These are phyloP conservation scores for Trametes villosa DNA, from an alignment of 768 basidiomycete genomes.

Conservation along the genomic window DNA sequence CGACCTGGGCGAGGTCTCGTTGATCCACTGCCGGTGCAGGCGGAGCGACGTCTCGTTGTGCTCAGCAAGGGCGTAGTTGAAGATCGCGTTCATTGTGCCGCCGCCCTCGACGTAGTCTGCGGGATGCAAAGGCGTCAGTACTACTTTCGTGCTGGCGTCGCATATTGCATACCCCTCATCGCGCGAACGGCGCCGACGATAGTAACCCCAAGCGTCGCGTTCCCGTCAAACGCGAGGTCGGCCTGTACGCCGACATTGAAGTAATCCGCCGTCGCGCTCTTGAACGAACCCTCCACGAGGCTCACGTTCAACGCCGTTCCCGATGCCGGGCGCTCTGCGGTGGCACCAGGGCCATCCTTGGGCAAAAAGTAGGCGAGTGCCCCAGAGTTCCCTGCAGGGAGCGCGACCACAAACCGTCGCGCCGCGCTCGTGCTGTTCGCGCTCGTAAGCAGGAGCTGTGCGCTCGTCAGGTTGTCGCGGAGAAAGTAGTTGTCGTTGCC, in stretches of 20 bases:
- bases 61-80: slow-evolving; percentile 47
- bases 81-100: slow-evolving; percentile 47
- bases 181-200: slow-evolving; percentile 49
- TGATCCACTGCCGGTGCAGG: slow-evolving; percentile 47
- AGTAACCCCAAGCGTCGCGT: slow-evolving; percentile 46
- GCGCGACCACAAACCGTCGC: slow-evolving; percentile 41
- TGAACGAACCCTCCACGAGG: slow-evolving; percentile 32
- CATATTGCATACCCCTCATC: slow-evolving; percentile 37
- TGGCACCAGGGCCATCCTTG: neutral
- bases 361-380: slow-evolving; percentile 45
- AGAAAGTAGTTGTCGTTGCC: slow-evolving; percentile 50
- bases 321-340: slow-evolving; percentile 20
- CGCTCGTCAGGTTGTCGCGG: slow-evolving; percentile 44
- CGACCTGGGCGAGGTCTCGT: slow-evolving; percentile 39
- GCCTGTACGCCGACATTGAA: slow-evolving; percentile 46
- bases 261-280: slow-evolving; percentile 26
- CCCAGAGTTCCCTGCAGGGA: slow-evolving; percentile 50
- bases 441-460: slow-evolving; percentile 45
- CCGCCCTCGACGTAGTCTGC: slow-evolving; percentile 40
- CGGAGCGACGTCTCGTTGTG: slow-evolving; percentile 41
- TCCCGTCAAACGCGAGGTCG: slow-evolving; percentile 37
- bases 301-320: slow-evolving; percentile 26
- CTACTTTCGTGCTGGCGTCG: neutral
- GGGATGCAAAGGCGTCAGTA: neutral
- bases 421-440: slow-evolving; percentile 3